These are phyloP conservation scores for Leishmania lainsoni DNA, from an alignment of 208 protist species.

Conservation along the genomic window DNA sequence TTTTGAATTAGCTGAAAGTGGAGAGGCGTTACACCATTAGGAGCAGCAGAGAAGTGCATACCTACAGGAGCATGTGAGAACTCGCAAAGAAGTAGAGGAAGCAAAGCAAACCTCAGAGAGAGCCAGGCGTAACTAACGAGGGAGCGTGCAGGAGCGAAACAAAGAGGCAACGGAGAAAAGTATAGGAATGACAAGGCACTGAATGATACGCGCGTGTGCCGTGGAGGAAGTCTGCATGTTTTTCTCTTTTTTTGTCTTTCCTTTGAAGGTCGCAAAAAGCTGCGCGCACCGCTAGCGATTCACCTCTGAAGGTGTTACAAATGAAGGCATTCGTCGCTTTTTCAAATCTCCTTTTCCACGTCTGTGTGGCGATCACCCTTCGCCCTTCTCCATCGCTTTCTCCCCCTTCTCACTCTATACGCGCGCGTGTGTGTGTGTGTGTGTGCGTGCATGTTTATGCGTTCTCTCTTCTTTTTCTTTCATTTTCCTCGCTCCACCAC, in stretches of 20 bases:
- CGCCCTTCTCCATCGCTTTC: not conserved
- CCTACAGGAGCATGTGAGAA: not conserved
- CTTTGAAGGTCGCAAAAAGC: not conserved
- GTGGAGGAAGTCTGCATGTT: not conserved
- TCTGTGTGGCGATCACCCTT: not conserved
- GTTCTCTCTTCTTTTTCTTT: not conserved
- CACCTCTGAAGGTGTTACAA: not conserved
- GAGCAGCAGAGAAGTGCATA: not conserved
- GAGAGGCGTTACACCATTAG: not conserved
- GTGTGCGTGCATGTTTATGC: not conserved
- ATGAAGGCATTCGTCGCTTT: not conserved
- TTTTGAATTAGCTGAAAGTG: not conserved
- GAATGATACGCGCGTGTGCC: not conserved
- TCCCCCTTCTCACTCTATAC: not conserved
- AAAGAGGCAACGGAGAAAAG: not conserved
- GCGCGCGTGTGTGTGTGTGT: not conserved
- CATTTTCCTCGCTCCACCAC: not conserved
- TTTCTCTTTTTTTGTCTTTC: not conserved
- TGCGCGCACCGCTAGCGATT: not conserved
- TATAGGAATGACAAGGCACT: not conserved
- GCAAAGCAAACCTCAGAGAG: conserved; percentile 14
- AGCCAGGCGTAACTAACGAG: not conserved
- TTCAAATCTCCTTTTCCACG: not conserved
- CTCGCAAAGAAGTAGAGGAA: conserved; percentile 9
- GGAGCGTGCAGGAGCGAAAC: not conserved